phyloP scores from a whole-genome alignment of 2,329 filamentous ascomycete genomes.

The Talaromyces sp. region DNA sequence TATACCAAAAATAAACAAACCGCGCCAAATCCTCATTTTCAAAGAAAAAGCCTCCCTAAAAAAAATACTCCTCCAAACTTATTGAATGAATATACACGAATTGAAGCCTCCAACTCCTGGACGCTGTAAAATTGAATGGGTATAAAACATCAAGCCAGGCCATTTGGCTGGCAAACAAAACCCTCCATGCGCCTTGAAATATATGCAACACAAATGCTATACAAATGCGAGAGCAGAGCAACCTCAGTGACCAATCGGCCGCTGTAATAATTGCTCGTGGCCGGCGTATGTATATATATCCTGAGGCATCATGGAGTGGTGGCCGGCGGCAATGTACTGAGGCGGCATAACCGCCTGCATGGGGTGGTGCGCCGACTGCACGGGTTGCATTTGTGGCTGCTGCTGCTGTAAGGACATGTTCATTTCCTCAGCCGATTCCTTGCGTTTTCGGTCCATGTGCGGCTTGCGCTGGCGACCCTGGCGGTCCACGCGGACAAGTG shows the following conservation, averaged over 20 bases:
- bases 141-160: slow-evolving; percentile 1
- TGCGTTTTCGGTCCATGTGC: slow-evolving; percentile 13
- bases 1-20: neutral
- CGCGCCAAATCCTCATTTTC: neutral
- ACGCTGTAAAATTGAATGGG: neutral
- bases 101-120: neutral
- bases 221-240: neutral
- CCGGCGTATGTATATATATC: slow-evolving; percentile 10
- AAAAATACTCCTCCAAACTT: neutral
- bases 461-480: slow-evolving; percentile 15
- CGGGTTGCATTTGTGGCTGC: slow-evolving; percentile 1
- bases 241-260: slow-evolving; percentile 4
- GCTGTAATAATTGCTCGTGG: slow-evolving; percentile 11
- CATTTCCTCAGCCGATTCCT: slow-evolving; percentile 5
- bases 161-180: neutral
- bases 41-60: neutral
- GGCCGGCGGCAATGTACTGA: slow-evolving; percentile 18
- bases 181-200: neutral
- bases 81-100: neutral
- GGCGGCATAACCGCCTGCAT: slow-evolving; percentile 16
- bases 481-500: slow-evolving; percentile 15
- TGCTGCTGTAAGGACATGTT: slow-evolving; percentile 5
- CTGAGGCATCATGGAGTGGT: slow-evolving; percentile 4
- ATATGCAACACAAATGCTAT: neutral
- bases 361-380: slow-evolving; percentile 14